A percentile compares a stretch with the other conserved stretches of the same genome.
Evolutionary conservation across 345 rosid genomes (phyloP).

Genomic region (Aethionema arabicum): DNA sequence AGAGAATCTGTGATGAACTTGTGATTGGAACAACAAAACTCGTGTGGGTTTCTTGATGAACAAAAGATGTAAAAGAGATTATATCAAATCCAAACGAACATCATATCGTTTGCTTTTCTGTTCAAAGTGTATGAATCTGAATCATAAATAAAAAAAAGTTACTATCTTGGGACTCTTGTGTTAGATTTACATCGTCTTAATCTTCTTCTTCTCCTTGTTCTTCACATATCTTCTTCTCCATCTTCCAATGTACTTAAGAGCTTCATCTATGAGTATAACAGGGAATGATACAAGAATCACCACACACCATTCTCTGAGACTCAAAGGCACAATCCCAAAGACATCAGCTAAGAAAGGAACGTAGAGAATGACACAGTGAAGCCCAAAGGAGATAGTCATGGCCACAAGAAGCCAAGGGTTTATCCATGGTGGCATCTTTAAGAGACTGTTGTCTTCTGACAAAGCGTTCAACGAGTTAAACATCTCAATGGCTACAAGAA

Average conservation of each 20-base stretch:
- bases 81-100: background rate
- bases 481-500: conserved; percentile 88
- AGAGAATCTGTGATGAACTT: conserved; percentile 53
- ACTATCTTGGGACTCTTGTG: conserved; percentile 1
- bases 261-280: conserved; percentile 78
- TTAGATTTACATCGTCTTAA: conserved; percentile 33
- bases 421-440: conserved; percentile 86
- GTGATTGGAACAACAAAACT: conserved; percentile 29
- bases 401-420: conserved; percentile 93
- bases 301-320: conserved; percentile 67
- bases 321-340: conserved; percentile 80
- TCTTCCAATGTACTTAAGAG: conserved; percentile 66
- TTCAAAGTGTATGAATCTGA: conserved; percentile 15
- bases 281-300: conserved; percentile 79
- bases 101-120: background rate
- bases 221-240: conserved; percentile 37
- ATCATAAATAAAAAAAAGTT: background rate
- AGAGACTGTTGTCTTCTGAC: conserved; percentile 80
- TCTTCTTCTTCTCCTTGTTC: conserved; percentile 46
- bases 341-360: conserved; percentile 75
- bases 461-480: conserved; percentile 87
- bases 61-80: background rate
- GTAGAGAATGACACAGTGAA: conserved; percentile 81
- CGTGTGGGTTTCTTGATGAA: conserved; percentile 43
- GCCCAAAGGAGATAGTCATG: conserved; percentile 76